These are phyloP conservation scores for Sporothrix brasiliensis DNA, from an alignment of 2,329 filamentous ascomycete genomes.

Conservation along the genomic window DNA sequence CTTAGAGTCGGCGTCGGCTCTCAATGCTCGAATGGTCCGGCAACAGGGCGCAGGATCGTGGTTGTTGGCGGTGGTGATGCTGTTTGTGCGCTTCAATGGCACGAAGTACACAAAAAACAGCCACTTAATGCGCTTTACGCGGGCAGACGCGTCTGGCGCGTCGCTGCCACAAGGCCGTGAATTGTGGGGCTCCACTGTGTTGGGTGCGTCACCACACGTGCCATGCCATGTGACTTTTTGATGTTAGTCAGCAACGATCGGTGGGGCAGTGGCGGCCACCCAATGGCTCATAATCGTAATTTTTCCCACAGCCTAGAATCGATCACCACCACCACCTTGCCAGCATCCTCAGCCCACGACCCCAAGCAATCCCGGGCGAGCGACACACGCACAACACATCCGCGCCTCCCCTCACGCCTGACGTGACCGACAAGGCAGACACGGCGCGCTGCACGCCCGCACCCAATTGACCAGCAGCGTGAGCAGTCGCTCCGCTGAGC, in stretches of 20 bases:
- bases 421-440: constrained; percentile 16
- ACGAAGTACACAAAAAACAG: not conserved
- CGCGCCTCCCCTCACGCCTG: constrained; percentile 5
- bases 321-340: constrained; percentile 30
- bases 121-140: constrained; percentile 24
- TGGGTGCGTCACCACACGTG: not conserved
- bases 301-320: constrained; percentile 31
- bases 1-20: not conserved
- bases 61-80: constrained; percentile 16
- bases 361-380: constrained; percentile 10
- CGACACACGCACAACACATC: constrained; percentile 19
- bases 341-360: constrained; percentile 28
- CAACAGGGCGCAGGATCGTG: not conserved
- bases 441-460: not conserved
- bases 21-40: not conserved
- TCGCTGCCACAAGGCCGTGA: not conserved
- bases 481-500: not conserved
- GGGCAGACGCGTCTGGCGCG: constrained; percentile 33
- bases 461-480: constrained; percentile 1
- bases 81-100: constrained; percentile 10
- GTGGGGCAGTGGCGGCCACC: constrained; percentile 27
- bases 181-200: not conserved
- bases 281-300: constrained; percentile 30
- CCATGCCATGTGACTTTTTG: not conserved
- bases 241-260: constrained; percentile 28